Conservation (phyloP, 1,139 yeast genomes). For the Arxiozyma slooffiae region DNA sequence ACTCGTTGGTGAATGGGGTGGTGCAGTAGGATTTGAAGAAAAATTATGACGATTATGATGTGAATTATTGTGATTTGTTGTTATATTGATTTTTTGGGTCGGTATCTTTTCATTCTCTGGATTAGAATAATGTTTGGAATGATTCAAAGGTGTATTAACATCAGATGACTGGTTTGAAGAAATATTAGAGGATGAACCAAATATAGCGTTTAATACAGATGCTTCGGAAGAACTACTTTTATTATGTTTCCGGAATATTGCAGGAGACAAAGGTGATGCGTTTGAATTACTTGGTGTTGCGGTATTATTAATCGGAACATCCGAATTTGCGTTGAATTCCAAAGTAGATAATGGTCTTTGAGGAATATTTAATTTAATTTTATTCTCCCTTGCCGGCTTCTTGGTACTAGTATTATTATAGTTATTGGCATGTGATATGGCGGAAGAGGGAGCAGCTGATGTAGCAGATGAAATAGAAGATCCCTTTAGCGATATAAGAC, state of each 20-base stretch:
- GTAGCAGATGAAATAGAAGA: conserved; percentile 17
- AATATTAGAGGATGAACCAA: conserved; percentile 15
- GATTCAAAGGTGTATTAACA: neutral
- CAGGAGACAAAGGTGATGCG: conserved; percentile 32
- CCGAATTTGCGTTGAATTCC: conserved; percentile 35
- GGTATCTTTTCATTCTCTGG: neutral
- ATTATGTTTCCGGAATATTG: conserved; percentile 50
- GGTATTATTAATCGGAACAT: conserved; percentile 25
- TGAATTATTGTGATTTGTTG: neutral
- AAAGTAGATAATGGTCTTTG: conserved; percentile 47
- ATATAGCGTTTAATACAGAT: conserved; percentile 32
- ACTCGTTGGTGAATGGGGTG: neutral
- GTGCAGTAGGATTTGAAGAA: neutral
- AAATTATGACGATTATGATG: neutral
- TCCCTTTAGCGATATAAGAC: conserved; percentile 27
- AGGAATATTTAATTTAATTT: conserved; percentile 30
- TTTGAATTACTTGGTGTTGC: conserved; percentile 30
- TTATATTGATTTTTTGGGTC: neutral
- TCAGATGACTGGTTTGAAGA: neutral
- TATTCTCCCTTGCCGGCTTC: conserved; percentile 10
- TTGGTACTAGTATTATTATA: neutral
- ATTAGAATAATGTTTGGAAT: neutral
- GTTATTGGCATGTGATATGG: conserved; percentile 9
- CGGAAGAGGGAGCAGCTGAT: neutral
- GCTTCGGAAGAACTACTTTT: conserved; percentile 51